A percentile compares a stretch with the other conserved stretches of the same genome.
phyloP scores from a whole-genome alignment of 2,329 filamentous ascomycete species.

The Didymella lethalis region DNA sequence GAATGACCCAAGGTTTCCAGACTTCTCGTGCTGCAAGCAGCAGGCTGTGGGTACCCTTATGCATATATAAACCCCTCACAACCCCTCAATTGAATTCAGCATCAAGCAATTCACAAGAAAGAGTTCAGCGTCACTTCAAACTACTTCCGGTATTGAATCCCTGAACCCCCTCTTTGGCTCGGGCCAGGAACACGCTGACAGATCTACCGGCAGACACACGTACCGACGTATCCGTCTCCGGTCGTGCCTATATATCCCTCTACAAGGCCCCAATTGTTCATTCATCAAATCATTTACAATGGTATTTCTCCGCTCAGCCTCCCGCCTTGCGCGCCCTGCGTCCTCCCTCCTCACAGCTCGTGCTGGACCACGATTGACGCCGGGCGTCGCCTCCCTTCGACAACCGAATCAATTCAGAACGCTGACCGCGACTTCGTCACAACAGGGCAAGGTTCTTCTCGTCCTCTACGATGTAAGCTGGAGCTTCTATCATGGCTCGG shows the following conservation, averaged over 20 bases:
- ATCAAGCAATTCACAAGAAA: constrained; percentile 21
- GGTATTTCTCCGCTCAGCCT: constrained; percentile 69
- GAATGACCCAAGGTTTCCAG: constrained; percentile 34
- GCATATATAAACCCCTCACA: constrained; percentile 44
- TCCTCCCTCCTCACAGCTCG: constrained; percentile 60
- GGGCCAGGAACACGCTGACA: constrained; percentile 30
- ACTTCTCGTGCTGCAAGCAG: constrained; percentile 26
- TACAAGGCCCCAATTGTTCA: constrained; percentile 29
- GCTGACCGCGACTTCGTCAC: constrained; percentile 70
- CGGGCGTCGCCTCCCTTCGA: constrained; percentile 55
- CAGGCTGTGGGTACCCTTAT: constrained; percentile 27
- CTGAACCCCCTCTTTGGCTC: constrained; percentile 29
- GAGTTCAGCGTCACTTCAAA: constrained; percentile 34
- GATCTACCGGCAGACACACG: constrained; percentile 40
- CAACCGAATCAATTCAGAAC: constrained; percentile 63
- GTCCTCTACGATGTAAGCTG: constrained; percentile 86
- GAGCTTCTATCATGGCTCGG: constrained; percentile 19
- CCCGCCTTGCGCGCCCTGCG: constrained; percentile 65
- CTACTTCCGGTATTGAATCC: constrained; percentile 39
- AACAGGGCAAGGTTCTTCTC: constrained; percentile 94
- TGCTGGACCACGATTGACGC: constrained; percentile 51
- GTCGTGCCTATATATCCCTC: constrained; percentile 37
- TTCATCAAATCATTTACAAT: constrained; percentile 53
- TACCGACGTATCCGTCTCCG: constrained; percentile 28
- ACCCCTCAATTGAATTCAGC: constrained; percentile 31